Percentiles rank a stretch among this genome's conserved stretches.
Evolutionary conservation across 331 rosid genomes (phyloP).

Genomic region (Erythrophleum ivorense): DNA sequence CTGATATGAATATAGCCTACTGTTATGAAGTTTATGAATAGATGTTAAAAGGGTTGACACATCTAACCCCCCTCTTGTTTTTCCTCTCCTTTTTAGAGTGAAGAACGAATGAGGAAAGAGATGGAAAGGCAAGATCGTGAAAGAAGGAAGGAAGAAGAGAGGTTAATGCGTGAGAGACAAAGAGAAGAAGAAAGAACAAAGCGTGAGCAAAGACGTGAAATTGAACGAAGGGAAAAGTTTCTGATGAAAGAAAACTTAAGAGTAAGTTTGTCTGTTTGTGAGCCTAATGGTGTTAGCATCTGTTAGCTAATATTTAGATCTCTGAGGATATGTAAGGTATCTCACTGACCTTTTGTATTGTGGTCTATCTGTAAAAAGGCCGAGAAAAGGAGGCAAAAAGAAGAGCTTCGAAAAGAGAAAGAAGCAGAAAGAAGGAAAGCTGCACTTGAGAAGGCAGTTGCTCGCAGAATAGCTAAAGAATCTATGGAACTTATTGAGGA

Average conservation of each 20-base stretch:
- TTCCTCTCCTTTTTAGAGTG: conserved; percentile 56
- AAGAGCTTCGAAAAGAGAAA: conserved; percentile 87
- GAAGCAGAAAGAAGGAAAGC: conserved; percentile 95
- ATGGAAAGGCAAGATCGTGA: conserved; percentile 93
- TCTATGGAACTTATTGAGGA: conserved; percentile 99
- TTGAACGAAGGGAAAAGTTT: conserved; percentile 89
- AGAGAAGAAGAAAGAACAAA: conserved; percentile 87
- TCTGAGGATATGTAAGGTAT: conserved; percentile 36
- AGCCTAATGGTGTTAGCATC: conserved; percentile 11
- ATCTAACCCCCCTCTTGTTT: conserved; percentile 33
- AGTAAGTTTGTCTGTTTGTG: conserved; percentile 56
- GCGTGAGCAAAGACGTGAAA: conserved; percentile 91
- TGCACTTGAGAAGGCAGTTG: conserved; percentile 94
- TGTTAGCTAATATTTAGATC: conserved; percentile 22
- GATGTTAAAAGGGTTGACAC: conserved; percentile 3
- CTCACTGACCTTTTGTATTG: conserved; percentile 20
- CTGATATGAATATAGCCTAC: conserved; percentile 30
- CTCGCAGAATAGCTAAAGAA: conserved; percentile 92
- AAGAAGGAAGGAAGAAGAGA: conserved; percentile 96
- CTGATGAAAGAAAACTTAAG: conserved; percentile 76
- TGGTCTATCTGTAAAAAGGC: conserved; percentile 57
- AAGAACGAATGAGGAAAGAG: conserved; percentile 85
- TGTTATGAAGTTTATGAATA: conserved; percentile 13
- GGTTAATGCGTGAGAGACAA: conserved; percentile 88
- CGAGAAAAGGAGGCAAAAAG: conserved; percentile 86